Conservation (phyloP, 2,329 filamentous ascomycete genomes). For the Fusarium musae region DNA sequence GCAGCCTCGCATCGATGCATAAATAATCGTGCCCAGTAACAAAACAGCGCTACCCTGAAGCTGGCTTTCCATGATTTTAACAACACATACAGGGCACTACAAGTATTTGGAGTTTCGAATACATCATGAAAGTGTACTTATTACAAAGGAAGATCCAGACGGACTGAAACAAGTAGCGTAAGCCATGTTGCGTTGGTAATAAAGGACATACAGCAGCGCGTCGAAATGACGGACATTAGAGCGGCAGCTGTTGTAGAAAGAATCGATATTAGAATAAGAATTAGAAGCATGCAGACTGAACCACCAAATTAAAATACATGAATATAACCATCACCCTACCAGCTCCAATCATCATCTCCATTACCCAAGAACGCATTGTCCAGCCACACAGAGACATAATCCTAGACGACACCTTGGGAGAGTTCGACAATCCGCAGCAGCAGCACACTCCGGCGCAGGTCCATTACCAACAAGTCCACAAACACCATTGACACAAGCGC, state of each 20-base stretch:
- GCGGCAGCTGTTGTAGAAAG: accelerated
- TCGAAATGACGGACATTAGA: accelerated
- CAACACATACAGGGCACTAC: accelerated
- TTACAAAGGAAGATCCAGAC: not conserved
- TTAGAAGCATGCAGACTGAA: not conserved
- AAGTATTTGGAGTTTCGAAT: too few species aligned
- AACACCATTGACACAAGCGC: not conserved
- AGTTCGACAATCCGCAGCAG: not conserved
- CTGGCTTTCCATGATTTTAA: accelerated
- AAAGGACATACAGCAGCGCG: accelerated
- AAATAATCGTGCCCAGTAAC: not conserved
- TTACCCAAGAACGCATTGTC: not conserved
- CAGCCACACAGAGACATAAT: not conserved
- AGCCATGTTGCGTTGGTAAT: too few species aligned
- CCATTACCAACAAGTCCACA: not conserved
- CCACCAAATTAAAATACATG: accelerated
- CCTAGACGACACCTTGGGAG: not conserved
- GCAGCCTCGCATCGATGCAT: accelerated
- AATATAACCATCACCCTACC: accelerated
- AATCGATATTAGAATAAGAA: not conserved
- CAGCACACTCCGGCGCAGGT: not conserved
- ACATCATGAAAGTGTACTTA: too few species aligned
- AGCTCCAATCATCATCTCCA: not conserved
- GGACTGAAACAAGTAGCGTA: too few species aligned
- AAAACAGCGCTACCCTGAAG: not conserved